phyloP scores from a whole-genome alignment of 495 filamentous ascomycete genomes.

The Hypomontagnella submonticulosa region DNA sequence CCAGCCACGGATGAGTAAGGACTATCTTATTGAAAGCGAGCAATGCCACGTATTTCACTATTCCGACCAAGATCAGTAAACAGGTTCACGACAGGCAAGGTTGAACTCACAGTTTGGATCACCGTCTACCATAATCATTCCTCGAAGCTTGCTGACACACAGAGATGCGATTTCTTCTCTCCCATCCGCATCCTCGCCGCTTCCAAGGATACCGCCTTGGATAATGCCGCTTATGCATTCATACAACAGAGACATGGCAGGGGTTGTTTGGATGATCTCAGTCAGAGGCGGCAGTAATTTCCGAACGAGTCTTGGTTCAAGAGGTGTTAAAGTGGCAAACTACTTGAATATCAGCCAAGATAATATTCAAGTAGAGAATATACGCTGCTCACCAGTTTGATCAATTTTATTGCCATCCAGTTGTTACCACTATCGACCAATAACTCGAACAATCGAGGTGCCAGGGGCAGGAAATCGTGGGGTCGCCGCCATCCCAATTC shows the following conservation, averaged over 20 bases:
- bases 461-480: conserved; percentile 90
- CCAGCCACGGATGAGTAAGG: conserved; percentile 84
- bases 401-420: conserved; percentile 99
- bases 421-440: conserved; percentile 95
- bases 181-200: conserved; percentile 77
- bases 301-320: conserved; percentile 89
- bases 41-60: conserved; percentile 97
- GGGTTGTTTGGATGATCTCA: conserved; percentile 90
- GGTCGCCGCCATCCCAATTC: conserved; percentile 95
- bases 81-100: background rate
- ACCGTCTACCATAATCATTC: conserved; percentile 91
- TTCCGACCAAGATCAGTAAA: conserved; percentile 31
- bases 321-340: conserved; percentile 94
- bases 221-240: conserved; percentile 99
- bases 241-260: conserved; percentile 95
- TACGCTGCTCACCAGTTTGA: conserved; percentile 79
- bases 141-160: conserved; percentile 90
- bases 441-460: conserved; percentile 89
- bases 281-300: conserved; percentile 96
- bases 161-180: conserved; percentile 93
- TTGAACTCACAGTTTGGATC: conserved; percentile 85
- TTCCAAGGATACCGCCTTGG: conserved; percentile 90
- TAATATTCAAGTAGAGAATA: background rate
- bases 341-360: conserved; percentile 54
- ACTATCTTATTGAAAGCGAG: conserved; percentile 95